Evolutionary conservation across 306 rosid genomes (phyloP), one percentile per base, ranked within the genome.

Genomic region (Vachellia collinsii): DNA sequence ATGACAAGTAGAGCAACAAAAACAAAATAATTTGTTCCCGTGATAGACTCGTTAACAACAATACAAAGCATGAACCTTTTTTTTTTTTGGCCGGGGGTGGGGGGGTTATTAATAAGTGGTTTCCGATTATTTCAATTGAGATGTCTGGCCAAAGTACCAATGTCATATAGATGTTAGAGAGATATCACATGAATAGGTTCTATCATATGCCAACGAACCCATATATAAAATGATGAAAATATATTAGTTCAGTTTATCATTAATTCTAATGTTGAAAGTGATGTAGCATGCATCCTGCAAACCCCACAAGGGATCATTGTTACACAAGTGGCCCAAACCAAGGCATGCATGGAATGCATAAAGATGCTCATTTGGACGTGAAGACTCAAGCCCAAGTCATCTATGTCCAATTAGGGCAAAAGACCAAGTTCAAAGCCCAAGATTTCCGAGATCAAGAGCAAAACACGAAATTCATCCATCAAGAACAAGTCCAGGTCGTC

Each of bases 181-280:
- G n/a, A 70, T 72, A 68, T 11, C 37, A 29, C 64, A 51, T 69
- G 14, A 54, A 69, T 68, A 11, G 38, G 66, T 74, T 74, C 37
- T 46, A 74, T 16, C 23, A 48, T 43, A 47, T 22, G 66, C 43
- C 39, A 65, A 65, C 8, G 23, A 65, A 65, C 71, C 74, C 75
- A 70, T 14, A 9, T 6, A 61, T n/a, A 20, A 62, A 11, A 34
- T 34, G n/a, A 3, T 22, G 11, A 76, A 20, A 75, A 63, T 59
- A 59, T 76, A 25, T 58, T 8, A 56, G 25, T 25, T 77, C 73
- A 11, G 23, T 14, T 72, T 72, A 51, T 50, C 78, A 70, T 53
- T 39, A 54, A 51, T 50, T 12, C 54, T n/a, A 16, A 38, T 58
- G 63, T 8, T 36, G 17, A 81, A 70, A 68, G 51, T 69, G 56